Percentiles rank a stretch among this genome's conserved stretches.
These are phyloP conservation scores for Eucalyptus fibrosa DNA, from an alignment of 345 rosid genomes.

Conservation along the genomic window DNA sequence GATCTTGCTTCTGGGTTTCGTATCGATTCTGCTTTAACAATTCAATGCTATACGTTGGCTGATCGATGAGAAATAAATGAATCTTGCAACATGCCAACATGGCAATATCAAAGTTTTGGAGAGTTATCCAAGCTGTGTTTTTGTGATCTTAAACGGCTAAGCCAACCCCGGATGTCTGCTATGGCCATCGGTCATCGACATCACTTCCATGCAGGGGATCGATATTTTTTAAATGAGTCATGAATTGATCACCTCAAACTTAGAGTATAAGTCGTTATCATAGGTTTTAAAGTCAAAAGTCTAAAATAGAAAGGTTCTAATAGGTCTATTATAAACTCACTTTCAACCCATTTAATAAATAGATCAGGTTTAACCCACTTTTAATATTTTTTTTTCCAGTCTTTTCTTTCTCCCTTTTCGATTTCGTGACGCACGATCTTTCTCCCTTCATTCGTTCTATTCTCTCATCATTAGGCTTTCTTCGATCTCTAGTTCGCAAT, in stretches of 20 bases:
- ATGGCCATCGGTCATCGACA: background rate
- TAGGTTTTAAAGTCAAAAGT: background rate
- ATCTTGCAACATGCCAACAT: background rate
- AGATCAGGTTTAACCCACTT: background rate
- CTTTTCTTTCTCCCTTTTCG: background rate
- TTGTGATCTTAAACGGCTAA: background rate
- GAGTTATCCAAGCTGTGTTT: background rate
- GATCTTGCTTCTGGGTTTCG: background rate
- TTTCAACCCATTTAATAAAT: background rate
- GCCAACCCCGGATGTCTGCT: background rate
- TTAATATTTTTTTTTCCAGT: background rate
- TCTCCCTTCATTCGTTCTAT: background rate
- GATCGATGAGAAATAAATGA: background rate
- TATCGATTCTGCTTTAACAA: background rate
- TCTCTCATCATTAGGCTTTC: background rate
- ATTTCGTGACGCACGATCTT: background rate
- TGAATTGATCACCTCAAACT: background rate
- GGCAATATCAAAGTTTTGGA: background rate
- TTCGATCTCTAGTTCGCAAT: background rate
- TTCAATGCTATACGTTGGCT: background rate
- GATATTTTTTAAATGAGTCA: background rate
- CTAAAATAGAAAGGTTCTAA: background rate
- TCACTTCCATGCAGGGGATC: background rate
- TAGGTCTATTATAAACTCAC: background rate
- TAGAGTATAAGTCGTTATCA: background rate